Evolutionary conservation across 768 basidiomycete species (phyloP), one percentile per base, ranked within the genome.

Genomic region (Auricularia sp.): DNA sequence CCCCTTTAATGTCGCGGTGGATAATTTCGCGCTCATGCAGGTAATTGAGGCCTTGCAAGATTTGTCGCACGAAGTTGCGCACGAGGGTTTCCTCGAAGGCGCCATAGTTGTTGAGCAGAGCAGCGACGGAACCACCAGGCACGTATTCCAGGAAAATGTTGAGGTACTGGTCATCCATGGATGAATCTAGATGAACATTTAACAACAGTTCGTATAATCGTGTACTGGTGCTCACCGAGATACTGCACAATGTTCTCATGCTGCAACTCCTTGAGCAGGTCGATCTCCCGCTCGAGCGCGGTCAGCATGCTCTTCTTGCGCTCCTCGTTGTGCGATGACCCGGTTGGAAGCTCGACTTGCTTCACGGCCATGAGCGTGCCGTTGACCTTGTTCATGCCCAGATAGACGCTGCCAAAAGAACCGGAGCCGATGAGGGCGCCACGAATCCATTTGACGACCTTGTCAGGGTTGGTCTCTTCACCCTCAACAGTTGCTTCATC

Each of bases 91-190:
- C 95, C 73, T 96, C 94, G 66, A 98, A 97, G 2, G 95, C 91
- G 58, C 94, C 95, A 70, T 96, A 98, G 70, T 86, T 95, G 66
- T 87, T 85, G 14, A 98, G 76, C 1, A 97, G 78, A 1, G 93
- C 91, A 1, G 93, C 87, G 36, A 98, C 92, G 11, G 94, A 97
- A 18, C 94, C 94, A 36, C 94, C 94, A 12, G 94, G 94, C 11
- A 98, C 94, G 70, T 98, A 98, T 76, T 98, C 94, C 67, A 98
- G 76, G 80, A 98, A 98, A 72, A 98, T 98, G 74, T 98, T 98
- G 64, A 99, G 82, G 73, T 83, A 87, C 58, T 90, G 87, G 36
- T 89, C 89, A 69, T 98, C 97, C 59, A 91, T 83, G 2, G 93
- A 93, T 0, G 97, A 99, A 73, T 98, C 97, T 98, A 69, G 7